Evolutionary conservation across 257 asterid genomes (phyloP).

Genomic region (Solanum gandarillasii): DNA sequence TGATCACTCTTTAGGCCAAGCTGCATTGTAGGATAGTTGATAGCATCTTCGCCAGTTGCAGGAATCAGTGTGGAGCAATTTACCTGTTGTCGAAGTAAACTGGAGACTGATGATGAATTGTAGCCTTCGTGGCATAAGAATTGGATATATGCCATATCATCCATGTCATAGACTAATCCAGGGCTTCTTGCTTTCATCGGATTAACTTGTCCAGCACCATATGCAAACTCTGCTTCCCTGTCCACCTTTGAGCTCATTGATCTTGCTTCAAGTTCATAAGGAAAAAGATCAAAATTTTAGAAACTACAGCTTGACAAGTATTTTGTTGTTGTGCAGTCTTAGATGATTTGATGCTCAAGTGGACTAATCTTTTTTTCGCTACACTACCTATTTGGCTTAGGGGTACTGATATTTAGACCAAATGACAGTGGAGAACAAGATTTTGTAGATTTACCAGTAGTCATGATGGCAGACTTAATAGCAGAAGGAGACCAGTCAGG

Average conservation of each 20-base stretch:
- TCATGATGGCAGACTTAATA: conserved; percentile 78
- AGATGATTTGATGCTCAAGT: neutral
- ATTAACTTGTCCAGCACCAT: conserved; percentile 76
- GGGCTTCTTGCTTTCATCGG: conserved; percentile 68
- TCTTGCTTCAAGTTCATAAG: conserved; percentile 33
- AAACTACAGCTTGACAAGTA: neutral
- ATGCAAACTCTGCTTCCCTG: conserved; percentile 67
- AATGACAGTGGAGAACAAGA: neutral
- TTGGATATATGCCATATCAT: conserved; percentile 53
- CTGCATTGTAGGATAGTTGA: conserved; percentile 92
- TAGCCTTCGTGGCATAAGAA: conserved; percentile 82
- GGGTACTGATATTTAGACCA: neutral
- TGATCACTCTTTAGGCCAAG: conserved; percentile 38
- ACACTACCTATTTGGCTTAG: neutral
- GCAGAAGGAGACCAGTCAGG: conserved; percentile 88
- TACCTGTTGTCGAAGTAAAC: conserved; percentile 26
- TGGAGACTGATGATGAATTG: conserved; percentile 36
- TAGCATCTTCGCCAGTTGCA: conserved; percentile 50
- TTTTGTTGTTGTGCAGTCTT: neutral
- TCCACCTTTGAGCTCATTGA: conserved; percentile 53
- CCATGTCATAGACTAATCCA: conserved; percentile 75
- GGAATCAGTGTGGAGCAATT: conserved; percentile 70
- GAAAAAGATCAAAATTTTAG: neutral
- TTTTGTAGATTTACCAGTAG: conserved; percentile 44
- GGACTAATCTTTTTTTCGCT: neutral